Percentiles rank a stretch among this genome's conserved stretches.
Conservation (phyloP, 2,329 filamentous ascomycete genomes). For the Ophiocordyceps camponoti-saundersi region DNA sequence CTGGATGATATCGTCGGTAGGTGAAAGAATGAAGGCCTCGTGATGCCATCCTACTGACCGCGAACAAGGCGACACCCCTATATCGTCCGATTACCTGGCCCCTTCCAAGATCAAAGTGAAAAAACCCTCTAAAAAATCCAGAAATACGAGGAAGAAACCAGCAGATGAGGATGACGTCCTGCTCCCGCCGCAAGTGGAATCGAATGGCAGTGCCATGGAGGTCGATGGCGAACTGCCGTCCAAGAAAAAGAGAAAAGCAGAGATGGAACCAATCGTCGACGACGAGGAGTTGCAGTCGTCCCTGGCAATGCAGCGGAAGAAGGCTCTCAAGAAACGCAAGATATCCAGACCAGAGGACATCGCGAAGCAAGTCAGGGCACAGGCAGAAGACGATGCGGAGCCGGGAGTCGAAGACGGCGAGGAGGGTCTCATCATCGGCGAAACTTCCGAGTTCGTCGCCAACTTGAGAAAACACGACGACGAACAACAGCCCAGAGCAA, state of each 20-base stretch:
- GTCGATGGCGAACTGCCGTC: conserved; percentile 41
- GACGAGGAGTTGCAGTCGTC: conserved; percentile 86
- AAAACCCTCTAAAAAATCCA: conserved; percentile 46
- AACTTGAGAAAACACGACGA: conserved; percentile 56
- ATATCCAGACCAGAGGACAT: conserved; percentile 74
- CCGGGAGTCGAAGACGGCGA: conserved; percentile 20
- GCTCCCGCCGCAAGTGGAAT: conserved; percentile 18
- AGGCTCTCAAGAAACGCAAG: conserved; percentile 83
- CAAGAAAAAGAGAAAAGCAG: conserved; percentile 45
- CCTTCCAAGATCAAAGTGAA: conserved; percentile 78
- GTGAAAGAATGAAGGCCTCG: conserved; percentile 5
- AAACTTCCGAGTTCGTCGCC: conserved; percentile 87
- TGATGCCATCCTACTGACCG: neutral
- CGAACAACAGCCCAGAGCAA: conserved; percentile 35
- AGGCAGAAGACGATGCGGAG: conserved; percentile 34
- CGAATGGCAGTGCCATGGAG: conserved; percentile 49
- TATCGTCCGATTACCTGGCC: conserved; percentile 72
- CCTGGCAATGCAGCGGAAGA: conserved; percentile 65
- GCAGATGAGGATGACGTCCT: conserved; percentile 47
- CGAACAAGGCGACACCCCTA: conserved; percentile 13
- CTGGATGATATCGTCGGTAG: conserved; percentile 57
- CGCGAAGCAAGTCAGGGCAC: conserved; percentile 58
- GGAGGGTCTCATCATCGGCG: conserved; percentile 74
- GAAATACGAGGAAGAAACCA: conserved; percentile 63
- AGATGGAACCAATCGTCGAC: conserved; percentile 60